Evolutionary conservation across 169 alveolate species (phyloP).

Genomic region (Haemoproteus tartakovskyi): DNA sequence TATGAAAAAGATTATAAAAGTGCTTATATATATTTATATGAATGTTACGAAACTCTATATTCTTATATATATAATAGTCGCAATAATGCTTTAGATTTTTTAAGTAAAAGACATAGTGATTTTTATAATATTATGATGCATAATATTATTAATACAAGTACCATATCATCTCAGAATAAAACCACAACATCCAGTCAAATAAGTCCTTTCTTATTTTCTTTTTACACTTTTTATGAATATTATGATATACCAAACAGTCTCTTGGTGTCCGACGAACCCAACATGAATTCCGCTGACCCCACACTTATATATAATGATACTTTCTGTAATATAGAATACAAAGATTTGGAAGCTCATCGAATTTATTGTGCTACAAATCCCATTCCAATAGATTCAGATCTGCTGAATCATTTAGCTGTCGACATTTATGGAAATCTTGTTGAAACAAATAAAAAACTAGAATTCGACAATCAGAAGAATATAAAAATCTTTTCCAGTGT

Average conservation of each 20-base stretch:
- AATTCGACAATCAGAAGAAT: too few relatives aligned
- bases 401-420: constrained; percentile 27
- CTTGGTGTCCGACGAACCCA: constrained; percentile 20
- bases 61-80: constrained; percentile 77
- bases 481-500: too few relatives aligned
- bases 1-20: constrained; percentile 90
- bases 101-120: constrained; percentile 67
- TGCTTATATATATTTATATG: constrained; percentile 94
- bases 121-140: constrained; percentile 30
- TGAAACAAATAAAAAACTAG: too few relatives aligned
- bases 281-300: constrained; percentile 11
- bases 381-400: constrained; percentile 43
- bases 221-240: constrained; percentile 68
- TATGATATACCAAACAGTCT: constrained; percentile 58
- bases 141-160: constrained; percentile 46
- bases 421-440: constrained; percentile 58
- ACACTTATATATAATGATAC: constrained; percentile 50
- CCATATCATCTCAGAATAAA: constrained; percentile 45
- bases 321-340: constrained; percentile 19
- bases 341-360: constrained; percentile 31
- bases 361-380: constrained; percentile 48
- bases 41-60: constrained; percentile 93
- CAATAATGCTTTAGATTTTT: constrained; percentile 71
- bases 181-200: constrained; percentile 57
- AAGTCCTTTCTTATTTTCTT: constrained; percentile 70